Conservation (phyloP, 306 rosid genomes). For the Acacia crassicarpa region DNA sequence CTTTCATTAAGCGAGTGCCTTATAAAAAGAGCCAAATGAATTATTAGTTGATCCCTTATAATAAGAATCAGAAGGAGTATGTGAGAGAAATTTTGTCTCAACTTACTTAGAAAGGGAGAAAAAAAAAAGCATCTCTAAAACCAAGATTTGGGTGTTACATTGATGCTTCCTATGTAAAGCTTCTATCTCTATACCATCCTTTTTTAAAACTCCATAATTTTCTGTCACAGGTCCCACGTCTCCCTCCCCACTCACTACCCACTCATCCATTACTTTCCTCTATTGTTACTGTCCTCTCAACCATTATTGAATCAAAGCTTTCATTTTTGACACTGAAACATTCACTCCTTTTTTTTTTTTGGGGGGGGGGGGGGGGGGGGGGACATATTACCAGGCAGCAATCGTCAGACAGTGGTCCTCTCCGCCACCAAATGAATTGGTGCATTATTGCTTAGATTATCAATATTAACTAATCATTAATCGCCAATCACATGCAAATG, state of each 20-base stretch:
- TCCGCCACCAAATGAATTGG: conserved; percentile 32
- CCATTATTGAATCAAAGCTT: neutral
- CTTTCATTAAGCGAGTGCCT: no score
- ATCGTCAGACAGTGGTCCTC: conserved; percentile 62
- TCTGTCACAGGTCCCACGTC: neutral
- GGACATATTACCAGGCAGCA: conserved; percentile 33
- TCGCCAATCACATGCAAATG: neutral
- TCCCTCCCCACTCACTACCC: neutral
- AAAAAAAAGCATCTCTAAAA: no score
- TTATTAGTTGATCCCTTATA: no score
- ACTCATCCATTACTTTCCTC: neutral
- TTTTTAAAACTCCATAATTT: neutral
- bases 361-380: no score
- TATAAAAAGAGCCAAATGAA: no score
- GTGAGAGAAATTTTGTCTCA: no score
- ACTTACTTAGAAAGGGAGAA: no score
- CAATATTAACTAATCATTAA: neutral
- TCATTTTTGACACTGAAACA: neutral
- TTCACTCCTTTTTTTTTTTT: neutral
- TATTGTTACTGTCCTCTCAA: no score
- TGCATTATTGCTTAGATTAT: neutral
- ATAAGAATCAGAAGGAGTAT: no score
- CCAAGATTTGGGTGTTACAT: neutral
- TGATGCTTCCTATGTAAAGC: neutral
- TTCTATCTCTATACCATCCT: neutral